Evolutionary conservation across 371 early-diverging fungal species (phyloP).

Genomic region (Mortierella sp.): DNA sequence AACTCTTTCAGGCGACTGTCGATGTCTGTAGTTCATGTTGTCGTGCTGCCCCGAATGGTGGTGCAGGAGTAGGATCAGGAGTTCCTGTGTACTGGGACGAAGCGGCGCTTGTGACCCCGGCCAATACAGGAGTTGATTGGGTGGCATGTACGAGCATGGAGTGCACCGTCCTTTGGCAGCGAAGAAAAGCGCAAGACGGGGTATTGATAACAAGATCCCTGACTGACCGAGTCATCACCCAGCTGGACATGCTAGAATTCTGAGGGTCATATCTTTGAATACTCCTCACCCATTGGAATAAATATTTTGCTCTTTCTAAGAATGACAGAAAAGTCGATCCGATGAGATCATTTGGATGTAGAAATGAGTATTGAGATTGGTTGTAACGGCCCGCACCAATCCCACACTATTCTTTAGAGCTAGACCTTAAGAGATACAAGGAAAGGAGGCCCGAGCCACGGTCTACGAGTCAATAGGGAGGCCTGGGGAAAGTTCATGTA

Average conservation of each 20-base stretch:
- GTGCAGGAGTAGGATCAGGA: constrained; percentile 7
- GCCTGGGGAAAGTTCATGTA: too few species aligned
- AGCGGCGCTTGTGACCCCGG: constrained; percentile 3
- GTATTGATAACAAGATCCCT: constrained; percentile 1
- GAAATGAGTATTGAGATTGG: too few species aligned
- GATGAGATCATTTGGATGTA: too few species aligned
- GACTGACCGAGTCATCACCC: constrained; percentile 18
- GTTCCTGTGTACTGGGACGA: not conserved
- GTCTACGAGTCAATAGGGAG: too few species aligned
- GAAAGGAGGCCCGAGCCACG: too few species aligned
- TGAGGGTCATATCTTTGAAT: not conserved
- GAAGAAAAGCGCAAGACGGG: constrained; percentile 36
- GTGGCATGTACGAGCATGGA: constrained; percentile 49
- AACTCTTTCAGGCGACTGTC: constrained; percentile 24
- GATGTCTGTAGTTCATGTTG: constrained; percentile 49
- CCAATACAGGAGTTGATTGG: constrained; percentile 25
- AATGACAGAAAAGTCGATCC: too few species aligned
- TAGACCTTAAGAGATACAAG: too few species aligned
- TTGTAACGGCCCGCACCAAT: too few species aligned
- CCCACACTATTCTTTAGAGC: too few species aligned
- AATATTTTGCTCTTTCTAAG: too few species aligned
- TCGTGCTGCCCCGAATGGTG: constrained; percentile 19
- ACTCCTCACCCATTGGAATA: too few species aligned
- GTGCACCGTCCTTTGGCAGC: constrained; percentile 47
- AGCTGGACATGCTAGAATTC: constrained; percentile 20